Evolutionary conservation across 1,139 yeast species (phyloP), one percentile per base, ranked within the genome.

Genomic region (Ogataea hybrid): DNA sequence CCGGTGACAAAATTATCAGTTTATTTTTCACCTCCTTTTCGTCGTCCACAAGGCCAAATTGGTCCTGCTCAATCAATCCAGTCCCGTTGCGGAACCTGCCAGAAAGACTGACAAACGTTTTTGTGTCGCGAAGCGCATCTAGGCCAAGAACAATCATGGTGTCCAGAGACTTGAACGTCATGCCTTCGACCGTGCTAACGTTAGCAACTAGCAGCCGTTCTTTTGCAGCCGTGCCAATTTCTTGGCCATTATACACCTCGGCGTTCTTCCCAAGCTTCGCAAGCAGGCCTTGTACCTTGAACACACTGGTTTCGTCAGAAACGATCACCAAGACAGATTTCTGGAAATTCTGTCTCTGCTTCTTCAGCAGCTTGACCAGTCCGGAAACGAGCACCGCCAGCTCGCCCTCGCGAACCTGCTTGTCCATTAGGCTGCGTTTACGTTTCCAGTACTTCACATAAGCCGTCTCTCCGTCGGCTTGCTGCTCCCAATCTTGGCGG

Each of bases 131-230:
- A 6, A 63, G 47, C 1, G 62, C 39, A 37, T 62, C 63, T 6
- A 58, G 38, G 3, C 67, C 67, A 5, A 62, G 44, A 18, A 57
- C 43, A 14, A 63, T 41, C 2, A 59, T 47, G 3, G 52, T 44
- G 9, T 52, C 42, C n/a, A 61, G 43, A 3, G 54, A 54, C 20
- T 51, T 47, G 37, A 62, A 51, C 1, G 55, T 42, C 15, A 59
- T n/a, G 3, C 67, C 64, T 2, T 50, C 37, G 11, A 62, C 37
- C 3, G 53, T 32, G 14, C 53, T 50, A 0, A 55, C 20, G 20
- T 56, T 54, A n/a, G 54, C 42, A 1, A 59, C 38, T 6, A 59
- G 36, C 23, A 59, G 36, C 25, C 45, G 35, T n/a, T 17, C 15
- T 15, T 7, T 20, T 7, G 16, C 23, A 9, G 32, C 15, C 23